Evolutionary conservation across 208 protist species (phyloP), one percentile per base, ranked within the genome.

Genomic region (Leishmania lainsoni): DNA sequence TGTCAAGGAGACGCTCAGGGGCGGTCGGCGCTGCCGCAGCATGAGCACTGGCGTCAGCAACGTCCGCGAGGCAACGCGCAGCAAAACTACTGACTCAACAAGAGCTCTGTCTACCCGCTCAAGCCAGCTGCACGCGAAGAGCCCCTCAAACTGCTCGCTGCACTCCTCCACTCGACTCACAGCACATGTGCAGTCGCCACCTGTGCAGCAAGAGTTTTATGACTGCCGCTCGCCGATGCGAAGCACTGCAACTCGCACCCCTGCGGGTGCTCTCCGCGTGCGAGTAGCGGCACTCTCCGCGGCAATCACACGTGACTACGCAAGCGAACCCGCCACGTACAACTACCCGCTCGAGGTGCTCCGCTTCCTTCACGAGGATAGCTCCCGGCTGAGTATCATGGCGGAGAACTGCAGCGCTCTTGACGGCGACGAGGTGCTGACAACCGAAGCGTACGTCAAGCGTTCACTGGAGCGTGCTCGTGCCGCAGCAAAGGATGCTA

Each of bases 311-410:
- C 73, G 63, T 17, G 79, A 65, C 63, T 94, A 89, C 78, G 78
- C 54, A 0, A 45, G 81, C 73, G 87, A 91, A 70, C 59, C 78
- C 17, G 56, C 69, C 39, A 56, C 71, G 29, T 85, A 85, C 61
- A 75, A 83, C n/a, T 91, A 92, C 78, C 91, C 91, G 3, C 74
- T 93, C 5, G 83, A 90, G 48, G 70, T 87, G 56, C 68, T 83
- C 49, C 81, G 82, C 56, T 94, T 89, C 75, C 42, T 89, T n/a
- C 91, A 94, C 86, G 68, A 58, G 68, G 91, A 94, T 65, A 84
- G 91, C 51, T 92, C 89, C 29, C 82, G 76, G 3, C 71, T 94
- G 29, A 89, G 77, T 48, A 51, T 94, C 61, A 84, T 93, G 80
- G 86, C 88, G 17, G 91, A 94, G 77, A 76, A 86, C 58, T 81